Evolutionary conservation across 2,329 filamentous ascomycete genomes (phyloP).

Genomic region (Aspergillus viridinutans): DNA sequence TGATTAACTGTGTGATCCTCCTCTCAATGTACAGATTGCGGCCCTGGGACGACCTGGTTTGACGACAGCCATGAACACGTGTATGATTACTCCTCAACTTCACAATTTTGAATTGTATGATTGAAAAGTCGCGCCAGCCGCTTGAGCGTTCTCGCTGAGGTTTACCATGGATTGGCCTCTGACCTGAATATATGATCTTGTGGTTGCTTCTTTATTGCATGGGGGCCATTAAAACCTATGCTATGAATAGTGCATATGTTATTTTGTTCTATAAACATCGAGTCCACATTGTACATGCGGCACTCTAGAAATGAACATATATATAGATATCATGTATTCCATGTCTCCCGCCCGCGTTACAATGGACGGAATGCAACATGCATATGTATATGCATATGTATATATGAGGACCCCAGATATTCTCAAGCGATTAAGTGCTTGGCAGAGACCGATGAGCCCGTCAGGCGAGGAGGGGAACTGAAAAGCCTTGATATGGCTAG

Average conservation of each 20-base stretch:
- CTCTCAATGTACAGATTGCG: background rate
- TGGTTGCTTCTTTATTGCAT: background rate
- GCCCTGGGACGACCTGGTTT: background rate
- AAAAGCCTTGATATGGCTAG: background rate
- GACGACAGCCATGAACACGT: conserved; percentile 1
- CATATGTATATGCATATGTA: background rate
- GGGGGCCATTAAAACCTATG: background rate
- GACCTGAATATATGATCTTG: background rate
- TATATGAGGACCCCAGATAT: background rate
- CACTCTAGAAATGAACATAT: background rate
- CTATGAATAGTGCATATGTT: background rate
- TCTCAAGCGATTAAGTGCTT: background rate
- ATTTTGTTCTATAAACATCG: background rate
- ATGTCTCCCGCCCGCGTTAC: background rate
- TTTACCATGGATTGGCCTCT: background rate
- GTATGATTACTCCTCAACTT: background rate
- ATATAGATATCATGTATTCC: background rate
- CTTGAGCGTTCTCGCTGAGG: background rate
- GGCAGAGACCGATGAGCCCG: background rate
- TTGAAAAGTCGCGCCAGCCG: background rate
- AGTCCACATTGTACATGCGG: background rate
- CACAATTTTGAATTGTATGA: background rate
- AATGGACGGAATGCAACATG: background rate
- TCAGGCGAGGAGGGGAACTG: background rate
- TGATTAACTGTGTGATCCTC: conserved; percentile 14